Evolutionary conservation across 345 rosid genomes (phyloP), one percentile per base, ranked within the genome.

Genomic region (Eutrema japonicum): DNA sequence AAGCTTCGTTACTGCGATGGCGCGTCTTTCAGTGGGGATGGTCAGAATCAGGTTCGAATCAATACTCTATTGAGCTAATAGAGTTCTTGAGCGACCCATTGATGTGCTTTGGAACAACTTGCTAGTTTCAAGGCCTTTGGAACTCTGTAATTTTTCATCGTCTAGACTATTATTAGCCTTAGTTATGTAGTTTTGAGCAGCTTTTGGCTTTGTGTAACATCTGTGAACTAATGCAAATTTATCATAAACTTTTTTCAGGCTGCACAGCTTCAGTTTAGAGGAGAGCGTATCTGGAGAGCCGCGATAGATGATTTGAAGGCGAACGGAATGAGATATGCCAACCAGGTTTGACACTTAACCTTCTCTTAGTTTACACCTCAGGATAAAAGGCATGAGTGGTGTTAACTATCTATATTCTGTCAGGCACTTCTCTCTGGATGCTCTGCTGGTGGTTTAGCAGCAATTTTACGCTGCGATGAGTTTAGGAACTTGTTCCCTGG

Each of bases 381-480:
- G 16, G 64, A 66, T n/a, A 5, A 1, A 45, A 8, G 45, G 30
- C 27, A 61, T 12, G 29, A 46, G 18, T 32, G 16, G 6, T 57
- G 49, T 66, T 5, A 36, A 66, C 73, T 45, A 49, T 66, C 72
- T 43, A 35, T n/a, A 54, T 68, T 32, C 16, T 64, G 50, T 56
- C 82, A 94, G 99, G 93, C 89, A 57, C 93, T 92, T 79, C 96
- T 95, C 64, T 92, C 99, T 13, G 96, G 98, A 7, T 90, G 96
- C 78, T 95, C 99, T 50, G 96, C 99, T 56, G 98, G 99, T 67
- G 99, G 98, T 61, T 75, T 95, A 56, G 99, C 99, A 48, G 75
- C 98, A 36, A 88, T 92, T 67, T 71, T 95, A 64, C 96, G 91
- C 57, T 90, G 98, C 12, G 99, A 95, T 52, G 89, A 89, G 81